Evolutionary conservation across 2,329 filamentous ascomycete species (phyloP), one percentile per base, ranked within the genome.

Genomic region (Colletotrichum liaoningense): DNA sequence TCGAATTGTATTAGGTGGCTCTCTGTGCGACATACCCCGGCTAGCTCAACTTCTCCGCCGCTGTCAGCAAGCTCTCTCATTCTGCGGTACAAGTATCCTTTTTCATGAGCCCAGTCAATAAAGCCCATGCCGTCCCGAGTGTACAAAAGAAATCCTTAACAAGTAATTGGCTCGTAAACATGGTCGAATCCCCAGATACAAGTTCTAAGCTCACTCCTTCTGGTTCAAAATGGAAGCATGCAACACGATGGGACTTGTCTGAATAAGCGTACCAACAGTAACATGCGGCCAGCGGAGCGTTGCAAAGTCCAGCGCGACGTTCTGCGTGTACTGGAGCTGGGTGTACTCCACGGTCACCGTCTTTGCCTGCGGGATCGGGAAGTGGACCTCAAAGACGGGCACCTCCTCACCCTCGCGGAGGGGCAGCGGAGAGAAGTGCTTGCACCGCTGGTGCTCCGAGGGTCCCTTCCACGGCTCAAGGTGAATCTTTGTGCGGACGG

Each of bases 281-380:
- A 28, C 16, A 8, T 75, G 74, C 7, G 74, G 74, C 74, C 74
- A 75, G 1, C 63, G 60, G 2, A 75, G 64, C 0, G 1, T 1
- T 16, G 49, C 63, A 6, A 75, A 75, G 64, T 75, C 59, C 11
- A 75, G 68, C 12, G 56, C 35, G 9, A 75, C 72, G 0, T 28
- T 78, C 76, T 84, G 82, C 1, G 81, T 80, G 54, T 84, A 84
- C 69, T 84, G 82, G 12, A 83, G 82, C 77, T 84, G 81, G 0
- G 68, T 80, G 4, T 73, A 79, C 59, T 54, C 42, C 19, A 72
- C 66, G 9, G 52, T 46, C 28, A 69, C 54, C 9, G 66, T 63
- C 24, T 42, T 69, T 1, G 11, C 58, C 3, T 8, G 6, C 0
- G 11, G 38, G 14, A 72, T 59, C 14, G 38, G 22, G 4, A 63